phyloP scores from a whole-genome alignment of 2,329 filamentous ascomycete genomes.

The Macroventuria anomochaeta region DNA sequence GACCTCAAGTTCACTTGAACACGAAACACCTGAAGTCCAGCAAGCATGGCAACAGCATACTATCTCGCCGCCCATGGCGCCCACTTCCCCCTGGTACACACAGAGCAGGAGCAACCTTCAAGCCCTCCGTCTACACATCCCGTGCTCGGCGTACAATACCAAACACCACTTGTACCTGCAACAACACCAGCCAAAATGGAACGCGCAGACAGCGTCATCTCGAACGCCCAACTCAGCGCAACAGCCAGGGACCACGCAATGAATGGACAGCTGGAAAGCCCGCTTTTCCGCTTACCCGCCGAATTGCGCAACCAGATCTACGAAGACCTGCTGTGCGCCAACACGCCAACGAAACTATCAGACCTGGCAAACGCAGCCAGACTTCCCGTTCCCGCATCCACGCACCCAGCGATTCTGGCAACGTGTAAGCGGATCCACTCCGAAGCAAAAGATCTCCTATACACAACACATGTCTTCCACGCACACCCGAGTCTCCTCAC shows the following conservation, averaged over 20 bases:
- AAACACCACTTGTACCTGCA: slow-evolving; percentile 11
- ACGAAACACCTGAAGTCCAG: slow-evolving; percentile 5
- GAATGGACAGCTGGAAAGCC: slow-evolving; percentile 21
- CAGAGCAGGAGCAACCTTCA: slow-evolving; percentile 7
- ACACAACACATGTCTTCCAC: slow-evolving; percentile 58
- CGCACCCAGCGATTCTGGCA: slow-evolving; percentile 51
- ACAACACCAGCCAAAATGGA: slow-evolving; percentile 12
- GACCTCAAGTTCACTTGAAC: background rate
- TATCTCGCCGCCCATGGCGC: slow-evolving; percentile 32
- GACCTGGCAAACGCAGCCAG: slow-evolving; percentile 13
- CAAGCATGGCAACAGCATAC: slow-evolving; percentile 25
- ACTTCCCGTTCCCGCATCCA: slow-evolving; percentile 9
- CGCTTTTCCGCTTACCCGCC: slow-evolving; percentile 59
- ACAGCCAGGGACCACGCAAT: slow-evolving; percentile 1
- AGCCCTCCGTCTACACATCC: slow-evolving; percentile 14
- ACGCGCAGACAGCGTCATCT: slow-evolving; percentile 7
- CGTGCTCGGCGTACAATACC: slow-evolving; percentile 13
- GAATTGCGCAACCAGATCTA: slow-evolving; percentile 69
- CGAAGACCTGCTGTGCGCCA: slow-evolving; percentile 45
- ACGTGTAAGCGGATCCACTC: slow-evolving; percentile 51
- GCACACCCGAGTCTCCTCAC: slow-evolving; percentile 57
- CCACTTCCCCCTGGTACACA: slow-evolving; percentile 23
- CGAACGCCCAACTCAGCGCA: background rate
- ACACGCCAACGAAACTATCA: slow-evolving; percentile 16
- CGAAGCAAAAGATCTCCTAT: slow-evolving; percentile 56